Evolutionary conservation across 2,329 filamentous ascomycete species (phyloP), one percentile per base, ranked within the genome.

Genomic region (Allantophomopsis lycopodina): DNA sequence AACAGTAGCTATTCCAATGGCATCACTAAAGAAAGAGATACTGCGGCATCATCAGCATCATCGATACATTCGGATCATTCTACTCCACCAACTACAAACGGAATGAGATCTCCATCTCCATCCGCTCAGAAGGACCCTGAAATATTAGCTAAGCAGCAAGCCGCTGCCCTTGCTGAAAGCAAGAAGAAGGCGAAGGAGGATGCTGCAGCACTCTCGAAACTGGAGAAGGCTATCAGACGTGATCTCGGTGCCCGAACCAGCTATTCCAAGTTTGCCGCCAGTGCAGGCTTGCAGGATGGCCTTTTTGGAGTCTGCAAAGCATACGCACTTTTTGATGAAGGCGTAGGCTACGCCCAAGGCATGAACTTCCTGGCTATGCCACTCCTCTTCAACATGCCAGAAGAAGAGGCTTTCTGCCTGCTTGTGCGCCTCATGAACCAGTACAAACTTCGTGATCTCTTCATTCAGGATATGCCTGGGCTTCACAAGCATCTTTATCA

Each of bases 281-380:
- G 87, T 28, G 83, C 88, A 45, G 88, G 87, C 28, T 76, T 94
- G 34, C 91, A 96, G 59, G 91, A 96, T 52, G 84, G 85, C 7
- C 71, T 98, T 8, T 96, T 94, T 60, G 88, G 88, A 31, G 76
- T 98, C 30, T 98, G 91, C 66, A 98, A 96, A 60, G 88, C 91
- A 2, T 98, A 98, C 61, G 91, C 91, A 12, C 68, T 98, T 21
- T 96, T 88, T 50, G 91, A 98, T 53, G 87, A 94, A 53, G 82
- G 71, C 7, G 91, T 98, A 30, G 89, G 91, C 23, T 98, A 98
- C 59, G 89, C 93, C 0, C 91, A 98, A 60, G 91, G 91, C 55
- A 95, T 98, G 83, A 98, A 96, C 56, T 98, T 98, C 54, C 76
- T 98, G 43, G 83, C 87, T 37, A 96, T 96, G 87, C 91, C 93